These are phyloP conservation scores for Crucibulum laeve DNA, from an alignment of 768 basidiomycete genomes.

Conservation along the genomic window DNA sequence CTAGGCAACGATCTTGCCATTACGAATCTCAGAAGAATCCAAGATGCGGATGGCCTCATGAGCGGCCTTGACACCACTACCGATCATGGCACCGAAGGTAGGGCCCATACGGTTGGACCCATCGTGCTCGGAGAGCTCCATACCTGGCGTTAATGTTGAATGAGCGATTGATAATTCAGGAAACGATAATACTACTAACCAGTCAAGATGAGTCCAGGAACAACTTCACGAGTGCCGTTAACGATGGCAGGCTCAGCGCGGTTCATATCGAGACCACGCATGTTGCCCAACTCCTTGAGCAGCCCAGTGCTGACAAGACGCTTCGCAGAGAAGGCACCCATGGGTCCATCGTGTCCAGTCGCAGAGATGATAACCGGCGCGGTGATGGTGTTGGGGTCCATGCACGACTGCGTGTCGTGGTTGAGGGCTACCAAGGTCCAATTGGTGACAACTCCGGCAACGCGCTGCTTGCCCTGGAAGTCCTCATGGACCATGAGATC, in stretches of 20 bases:
- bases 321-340: constrained; percentile 82
- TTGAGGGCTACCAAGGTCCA: constrained; percentile 49
- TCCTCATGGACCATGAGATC: constrained; percentile 70
- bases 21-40: constrained; percentile 42
- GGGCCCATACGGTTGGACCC: constrained; percentile 76
- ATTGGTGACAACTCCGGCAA: constrained; percentile 48
- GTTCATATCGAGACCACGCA: constrained; percentile 79
- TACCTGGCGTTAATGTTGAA: constrained; percentile 39
- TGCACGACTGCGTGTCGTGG: constrained; percentile 76
- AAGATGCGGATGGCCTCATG: constrained; percentile 55
- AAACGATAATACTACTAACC: constrained; percentile 34
- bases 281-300: constrained; percentile 70
- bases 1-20: constrained; percentile 51
- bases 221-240: constrained; percentile 71
- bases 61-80: constrained; percentile 69
- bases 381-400: constrained; percentile 82
- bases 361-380: constrained; percentile 70
- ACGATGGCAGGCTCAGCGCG: constrained; percentile 81
- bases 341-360: constrained; percentile 75
- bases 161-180: constrained; percentile 4
- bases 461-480: constrained; percentile 44
- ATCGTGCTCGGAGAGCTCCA: constrained; percentile 82
- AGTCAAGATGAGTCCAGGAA: constrained; percentile 70
- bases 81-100: constrained; percentile 80
- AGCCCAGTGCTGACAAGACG: constrained; percentile 73